These are phyloP conservation scores for Alternaria infectoria DNA, from an alignment of 2,329 filamentous ascomycete species.

Conservation along the genomic window DNA sequence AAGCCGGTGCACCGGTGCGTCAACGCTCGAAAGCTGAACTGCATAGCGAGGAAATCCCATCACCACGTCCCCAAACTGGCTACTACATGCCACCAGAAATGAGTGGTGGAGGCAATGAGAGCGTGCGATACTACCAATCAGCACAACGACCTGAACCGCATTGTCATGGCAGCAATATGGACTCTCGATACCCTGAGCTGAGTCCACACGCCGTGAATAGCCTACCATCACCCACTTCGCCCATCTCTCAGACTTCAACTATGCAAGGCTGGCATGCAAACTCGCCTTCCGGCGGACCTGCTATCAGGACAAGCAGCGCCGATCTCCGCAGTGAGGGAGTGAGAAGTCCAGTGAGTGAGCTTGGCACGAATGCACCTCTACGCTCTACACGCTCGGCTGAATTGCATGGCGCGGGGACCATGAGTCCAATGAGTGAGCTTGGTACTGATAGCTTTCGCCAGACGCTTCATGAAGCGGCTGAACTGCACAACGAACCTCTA, in stretches of 20 bases:
- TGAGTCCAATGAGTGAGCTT: not conserved
- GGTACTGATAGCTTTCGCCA: not conserved
- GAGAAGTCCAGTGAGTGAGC: not conserved
- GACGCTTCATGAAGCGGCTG: not conserved
- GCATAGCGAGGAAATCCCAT: not conserved
- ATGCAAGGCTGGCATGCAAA: not conserved
- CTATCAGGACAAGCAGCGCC: not conserved
- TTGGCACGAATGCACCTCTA: not conserved
- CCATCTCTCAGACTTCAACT: not conserved
- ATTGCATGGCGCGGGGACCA: not conserved
- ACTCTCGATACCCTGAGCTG: not conserved
- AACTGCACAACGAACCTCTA: not conserved
- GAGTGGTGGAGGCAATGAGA: not conserved
- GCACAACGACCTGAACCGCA: not conserved
- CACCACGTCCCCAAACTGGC: not conserved
- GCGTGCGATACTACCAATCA: not conserved
- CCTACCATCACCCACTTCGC: not conserved
- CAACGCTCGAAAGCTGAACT: not conserved
- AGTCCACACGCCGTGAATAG: not conserved
- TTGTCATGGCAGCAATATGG: not conserved
- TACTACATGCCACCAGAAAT: not conserved
- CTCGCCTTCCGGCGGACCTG: not conserved
- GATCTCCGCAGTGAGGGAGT: not conserved
- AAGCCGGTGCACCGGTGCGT: not conserved
- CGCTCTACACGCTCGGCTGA: not conserved